phyloP scores from a whole-genome alignment of 345 rosid species.

The Brassica carinata region DNA sequence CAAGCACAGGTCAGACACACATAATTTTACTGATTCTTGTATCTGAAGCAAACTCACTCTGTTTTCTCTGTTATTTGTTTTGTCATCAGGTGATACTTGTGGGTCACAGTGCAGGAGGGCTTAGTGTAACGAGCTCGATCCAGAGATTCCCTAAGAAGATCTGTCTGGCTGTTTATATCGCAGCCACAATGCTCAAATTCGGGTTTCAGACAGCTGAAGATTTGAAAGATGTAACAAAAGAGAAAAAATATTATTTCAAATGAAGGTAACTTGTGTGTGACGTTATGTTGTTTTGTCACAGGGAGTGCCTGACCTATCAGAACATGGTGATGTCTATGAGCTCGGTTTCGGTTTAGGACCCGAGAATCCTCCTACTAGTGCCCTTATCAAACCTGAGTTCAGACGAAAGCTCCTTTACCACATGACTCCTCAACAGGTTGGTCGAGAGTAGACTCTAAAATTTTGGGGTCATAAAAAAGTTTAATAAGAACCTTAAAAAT shows the following conservation, averaged over 20 bases:
- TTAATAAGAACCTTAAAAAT: too few relatives aligned
- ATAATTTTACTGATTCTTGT: constrained; percentile 3
- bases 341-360: constrained; percentile 67
- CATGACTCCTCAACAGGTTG: constrained; percentile 72
- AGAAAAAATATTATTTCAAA: neutral
- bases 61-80: constrained; percentile 13
- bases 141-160: constrained; percentile 63
- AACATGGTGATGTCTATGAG: constrained; percentile 69
- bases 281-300: constrained; percentile 38
- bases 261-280: constrained; percentile 32
- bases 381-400: constrained; percentile 55
- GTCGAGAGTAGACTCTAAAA: too few relatives aligned
- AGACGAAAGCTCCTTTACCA: constrained; percentile 65
- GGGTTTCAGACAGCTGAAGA: constrained; percentile 70
- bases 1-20: constrained; percentile 53
- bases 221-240: constrained; percentile 50
- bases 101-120: constrained; percentile 95
- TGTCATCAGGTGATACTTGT: constrained; percentile 70
- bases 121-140: constrained; percentile 67
- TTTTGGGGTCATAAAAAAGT: too few relatives aligned
- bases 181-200: constrained; percentile 77
- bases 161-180: constrained; percentile 62
- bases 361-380: constrained; percentile 77
- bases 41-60: constrained; percentile 25
- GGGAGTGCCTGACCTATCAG: constrained; percentile 84